Evolutionary conservation across 495 filamentous ascomycete genomes (phyloP).

Genomic region (Hyaloscypha variabilis): DNA sequence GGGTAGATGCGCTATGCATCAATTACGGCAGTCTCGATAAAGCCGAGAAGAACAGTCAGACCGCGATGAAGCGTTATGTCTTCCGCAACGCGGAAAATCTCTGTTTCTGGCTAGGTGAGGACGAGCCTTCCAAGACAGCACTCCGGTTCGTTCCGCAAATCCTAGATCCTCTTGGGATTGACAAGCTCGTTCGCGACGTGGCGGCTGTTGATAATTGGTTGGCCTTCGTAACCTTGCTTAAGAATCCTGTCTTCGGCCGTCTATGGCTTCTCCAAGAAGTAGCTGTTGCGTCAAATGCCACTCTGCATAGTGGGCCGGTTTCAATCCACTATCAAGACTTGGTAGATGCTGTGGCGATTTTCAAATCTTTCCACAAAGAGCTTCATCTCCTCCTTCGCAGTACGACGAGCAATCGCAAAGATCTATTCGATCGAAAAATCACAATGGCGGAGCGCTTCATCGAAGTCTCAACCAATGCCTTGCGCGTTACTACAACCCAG

Average conservation of each 20-base stretch:
- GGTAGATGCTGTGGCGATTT: slow-evolving; percentile 26
- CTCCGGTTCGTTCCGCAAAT: slow-evolving; percentile 23
- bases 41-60: slow-evolving; percentile 28
- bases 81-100: slow-evolving; percentile 24
- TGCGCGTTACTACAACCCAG: slow-evolving; percentile 20
- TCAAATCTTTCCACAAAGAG: slow-evolving; percentile 2
- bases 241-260: slow-evolving; percentile 35
- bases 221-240: slow-evolving; percentile 35
- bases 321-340: slow-evolving; percentile 34
- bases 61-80: slow-evolving; percentile 32
- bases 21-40: slow-evolving; percentile 20
- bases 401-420: slow-evolving; percentile 2
- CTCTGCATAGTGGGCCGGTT: slow-evolving; percentile 33
- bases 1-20: slow-evolving; percentile 34
- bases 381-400: not conserved
- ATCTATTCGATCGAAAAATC: slow-evolving; percentile 23
- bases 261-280: slow-evolving; percentile 44
- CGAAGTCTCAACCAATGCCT: slow-evolving; percentile 37
- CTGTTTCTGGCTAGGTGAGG: slow-evolving; percentile 17
- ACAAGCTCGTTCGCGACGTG: slow-evolving; percentile 25
- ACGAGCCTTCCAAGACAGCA: not conserved
- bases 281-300: slow-evolving; percentile 35
- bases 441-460: slow-evolving; percentile 38
- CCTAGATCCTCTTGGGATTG: slow-evolving; percentile 22
- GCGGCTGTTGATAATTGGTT: slow-evolving; percentile 29